A percentile compares a stretch with the other conserved stretches of the same genome.
Conservation (phyloP, 208 protist species). For the Trypanosoma scelopori region DNA sequence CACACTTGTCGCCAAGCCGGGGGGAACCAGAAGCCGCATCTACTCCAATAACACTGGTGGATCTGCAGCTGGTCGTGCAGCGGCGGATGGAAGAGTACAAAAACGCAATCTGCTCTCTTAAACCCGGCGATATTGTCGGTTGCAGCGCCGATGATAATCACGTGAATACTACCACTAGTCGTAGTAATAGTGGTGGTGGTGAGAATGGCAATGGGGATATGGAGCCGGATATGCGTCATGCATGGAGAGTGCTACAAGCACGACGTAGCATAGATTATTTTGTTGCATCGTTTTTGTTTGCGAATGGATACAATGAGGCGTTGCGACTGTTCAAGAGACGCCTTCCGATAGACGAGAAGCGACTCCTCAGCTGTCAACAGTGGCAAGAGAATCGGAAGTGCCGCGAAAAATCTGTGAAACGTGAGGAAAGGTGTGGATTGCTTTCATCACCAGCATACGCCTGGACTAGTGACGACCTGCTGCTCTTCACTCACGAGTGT, state of each 20-base stretch:
- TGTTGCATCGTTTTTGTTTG: constrained; percentile 45
- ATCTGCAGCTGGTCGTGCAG: constrained; percentile 10
- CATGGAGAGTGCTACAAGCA: not conserved
- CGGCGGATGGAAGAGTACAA: constrained; percentile 1
- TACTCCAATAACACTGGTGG: not conserved
- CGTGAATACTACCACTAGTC: too few species aligned
- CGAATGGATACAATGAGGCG: constrained; percentile 38
- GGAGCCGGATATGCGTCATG: not conserved
- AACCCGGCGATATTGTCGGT: too few species aligned
- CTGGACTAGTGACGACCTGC: constrained; percentile 14
- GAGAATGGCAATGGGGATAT: too few species aligned
- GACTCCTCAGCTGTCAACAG: constrained; percentile 30
- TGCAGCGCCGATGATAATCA: too few species aligned
- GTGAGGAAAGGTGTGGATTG: not conserved
- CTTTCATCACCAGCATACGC: constrained; percentile 19
- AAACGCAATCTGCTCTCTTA: not conserved
- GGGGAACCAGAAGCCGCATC: not conserved
- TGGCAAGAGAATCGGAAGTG: constrained; percentile 1
- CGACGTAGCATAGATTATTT: constrained; percentile 43
- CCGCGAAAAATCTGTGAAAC: not conserved
- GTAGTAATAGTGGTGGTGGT: too few species aligned
- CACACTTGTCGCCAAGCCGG: not conserved
- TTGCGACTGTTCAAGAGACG: constrained; percentile 39
- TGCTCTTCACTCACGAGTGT: constrained; percentile 34
- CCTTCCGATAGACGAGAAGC: constrained; percentile 41